Evolutionary conservation across 2,329 filamentous ascomycete genomes (phyloP).

Genomic region (Grosmannia clavigera): DNA sequence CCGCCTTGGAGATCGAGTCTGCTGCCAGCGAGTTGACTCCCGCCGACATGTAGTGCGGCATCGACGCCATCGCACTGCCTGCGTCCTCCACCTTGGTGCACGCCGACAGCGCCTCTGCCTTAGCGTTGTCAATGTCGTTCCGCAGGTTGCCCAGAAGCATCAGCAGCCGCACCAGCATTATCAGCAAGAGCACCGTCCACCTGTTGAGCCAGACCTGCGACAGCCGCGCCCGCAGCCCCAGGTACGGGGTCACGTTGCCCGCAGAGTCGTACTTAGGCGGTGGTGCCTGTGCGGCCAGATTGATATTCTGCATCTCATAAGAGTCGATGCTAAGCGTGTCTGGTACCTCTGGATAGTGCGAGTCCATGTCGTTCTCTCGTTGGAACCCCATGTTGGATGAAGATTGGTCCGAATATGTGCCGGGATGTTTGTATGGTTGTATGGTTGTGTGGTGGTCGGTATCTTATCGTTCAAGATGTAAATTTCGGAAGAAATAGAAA

Average conservation of each 20-base stretch:
- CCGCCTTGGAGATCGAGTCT: conserved; percentile 64
- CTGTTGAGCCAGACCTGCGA: conserved; percentile 97
- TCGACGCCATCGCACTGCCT: conserved; percentile 91
- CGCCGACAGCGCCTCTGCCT: conserved; percentile 70
- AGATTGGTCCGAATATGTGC: conserved; percentile 3
- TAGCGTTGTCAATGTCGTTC: conserved; percentile 62
- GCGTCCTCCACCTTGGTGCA: conserved; percentile 88
- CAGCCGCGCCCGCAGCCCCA: conserved; percentile 75
- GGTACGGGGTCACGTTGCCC: conserved; percentile 73
- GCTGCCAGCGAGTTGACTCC: conserved; percentile 83
- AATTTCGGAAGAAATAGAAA: not conserved
- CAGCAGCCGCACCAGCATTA: conserved; percentile 72
- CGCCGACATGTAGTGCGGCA: conserved; percentile 86
- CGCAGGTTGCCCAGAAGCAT: conserved; percentile 63
- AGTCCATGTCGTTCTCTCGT: conserved; percentile 14
- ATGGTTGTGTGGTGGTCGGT: not conserved
- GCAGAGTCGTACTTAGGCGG: conserved; percentile 35
- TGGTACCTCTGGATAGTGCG: conserved; percentile 19
- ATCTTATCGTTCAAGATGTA: not conserved
- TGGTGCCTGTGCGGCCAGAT: conserved; percentile 23
- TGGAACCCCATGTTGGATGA: conserved; percentile 14
- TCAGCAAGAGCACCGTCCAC: conserved; percentile 82
- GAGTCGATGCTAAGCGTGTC: conserved; percentile 18
- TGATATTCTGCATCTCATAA: conserved; percentile 24
- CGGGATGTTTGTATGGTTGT: too few species aligned